phyloP scores from a whole-genome alignment of 352 stramenopile species.

The Peronosclerospora sorghi region DNA sequence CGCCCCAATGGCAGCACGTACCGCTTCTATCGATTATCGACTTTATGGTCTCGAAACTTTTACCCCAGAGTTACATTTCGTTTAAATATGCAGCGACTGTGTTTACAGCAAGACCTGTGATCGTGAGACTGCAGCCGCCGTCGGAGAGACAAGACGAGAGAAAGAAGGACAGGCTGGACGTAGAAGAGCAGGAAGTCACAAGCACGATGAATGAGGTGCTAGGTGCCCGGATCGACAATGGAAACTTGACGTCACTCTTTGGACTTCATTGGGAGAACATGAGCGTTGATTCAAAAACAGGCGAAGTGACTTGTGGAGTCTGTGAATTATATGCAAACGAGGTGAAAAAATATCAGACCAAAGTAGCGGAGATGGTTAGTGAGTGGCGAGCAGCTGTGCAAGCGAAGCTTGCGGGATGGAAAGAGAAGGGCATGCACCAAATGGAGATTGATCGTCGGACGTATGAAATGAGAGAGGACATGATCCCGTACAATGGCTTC shows the following conservation, averaged over 20 bases:
- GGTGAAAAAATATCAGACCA: constrained; percentile 33
- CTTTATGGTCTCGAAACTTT: constrained; percentile 36
- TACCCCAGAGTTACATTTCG: constrained; percentile 48
- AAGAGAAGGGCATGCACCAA: constrained; percentile 38
- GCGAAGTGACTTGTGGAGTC: constrained; percentile 22
- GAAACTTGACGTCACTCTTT: constrained; percentile 37
- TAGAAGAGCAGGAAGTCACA: constrained; percentile 12
- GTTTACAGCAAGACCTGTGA: constrained; percentile 38
- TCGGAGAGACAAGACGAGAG: constrained; percentile 2
- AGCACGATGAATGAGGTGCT: constrained; percentile 18
- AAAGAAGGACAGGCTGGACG: constrained; percentile 5
- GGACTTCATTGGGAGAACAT: constrained; percentile 61
- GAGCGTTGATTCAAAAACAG: constrained; percentile 20
- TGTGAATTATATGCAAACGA: constrained; percentile 39
- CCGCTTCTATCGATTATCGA: constrained; percentile 37
- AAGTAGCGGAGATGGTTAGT: constrained; percentile 30
- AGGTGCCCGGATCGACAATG: constrained; percentile 16
- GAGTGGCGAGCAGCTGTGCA: constrained; percentile 32
- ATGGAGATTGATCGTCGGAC: constrained; percentile 50
- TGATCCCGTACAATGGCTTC: constrained; percentile 46
- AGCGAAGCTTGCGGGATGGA: constrained; percentile 25
- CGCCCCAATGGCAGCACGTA: constrained; percentile 39
- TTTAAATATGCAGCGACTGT: constrained; percentile 49
- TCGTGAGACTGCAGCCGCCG: constrained; percentile 27
- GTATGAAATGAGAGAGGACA: constrained; percentile 46